A percentile compares a stretch with the other conserved stretches of the same genome.
phyloP scores from a whole-genome alignment of 257 asterid genomes.

The Petunia secreta region DNA sequence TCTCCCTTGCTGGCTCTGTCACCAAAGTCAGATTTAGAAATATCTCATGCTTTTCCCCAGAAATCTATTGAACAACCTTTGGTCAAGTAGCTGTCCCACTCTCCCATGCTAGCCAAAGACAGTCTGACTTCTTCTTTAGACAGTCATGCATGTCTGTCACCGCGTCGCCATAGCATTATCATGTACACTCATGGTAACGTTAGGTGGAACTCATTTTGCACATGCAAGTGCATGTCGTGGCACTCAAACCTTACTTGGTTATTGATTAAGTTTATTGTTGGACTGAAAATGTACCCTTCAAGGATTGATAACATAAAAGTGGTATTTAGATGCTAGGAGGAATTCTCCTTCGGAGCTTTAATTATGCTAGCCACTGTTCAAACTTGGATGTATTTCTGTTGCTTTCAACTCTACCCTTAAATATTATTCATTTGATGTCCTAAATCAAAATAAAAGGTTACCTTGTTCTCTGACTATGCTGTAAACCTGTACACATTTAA shows the following conservation, averaged over 20 bases:
- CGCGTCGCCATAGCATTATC: background rate
- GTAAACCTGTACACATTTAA: background rate
- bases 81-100: background rate
- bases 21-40: too few relatives aligned
- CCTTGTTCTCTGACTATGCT: background rate
- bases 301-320: background rate
- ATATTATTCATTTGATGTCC: background rate
- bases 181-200: background rate
- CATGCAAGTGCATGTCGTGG: background rate
- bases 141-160: background rate
- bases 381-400: background rate
- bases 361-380: background rate
- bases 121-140: background rate
- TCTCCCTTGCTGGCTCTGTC: too few relatives aligned
- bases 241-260: background rate
- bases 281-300: background rate
- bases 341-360: background rate
- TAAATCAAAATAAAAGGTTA: background rate
- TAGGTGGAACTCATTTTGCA: background rate
- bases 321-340: background rate
- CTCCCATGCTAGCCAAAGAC: background rate
- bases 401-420: background rate
- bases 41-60: background rate
- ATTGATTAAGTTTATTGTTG: background rate
- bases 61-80: constrained; percentile 1